Conservation (phyloP, 192 early-diverging fungal species). For the Rhizoclosmatium globosum region DNA sequence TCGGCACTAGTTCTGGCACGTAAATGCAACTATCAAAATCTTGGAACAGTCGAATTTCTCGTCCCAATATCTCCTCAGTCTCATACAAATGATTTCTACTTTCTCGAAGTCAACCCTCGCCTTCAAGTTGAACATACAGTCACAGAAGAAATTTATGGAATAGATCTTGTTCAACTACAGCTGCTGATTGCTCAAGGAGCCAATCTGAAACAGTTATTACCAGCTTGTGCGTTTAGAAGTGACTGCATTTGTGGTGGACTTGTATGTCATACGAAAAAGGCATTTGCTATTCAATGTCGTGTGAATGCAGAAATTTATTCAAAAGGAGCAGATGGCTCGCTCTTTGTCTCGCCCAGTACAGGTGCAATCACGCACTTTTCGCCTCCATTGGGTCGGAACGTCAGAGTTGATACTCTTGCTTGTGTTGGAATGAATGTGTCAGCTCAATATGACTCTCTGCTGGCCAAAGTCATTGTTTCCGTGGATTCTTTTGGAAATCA, state of each 20-base stretch:
- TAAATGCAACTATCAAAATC: constrained; percentile 55
- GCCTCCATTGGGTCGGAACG: constrained; percentile 83
- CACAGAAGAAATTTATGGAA: constrained; percentile 65
- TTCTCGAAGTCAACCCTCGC: constrained; percentile 74
- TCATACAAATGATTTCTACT: constrained; percentile 58
- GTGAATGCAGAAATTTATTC: constrained; percentile 87
- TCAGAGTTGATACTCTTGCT: constrained; percentile 78
- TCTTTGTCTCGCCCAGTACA: constrained; percentile 87
- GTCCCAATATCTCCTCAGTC: constrained; percentile 78
- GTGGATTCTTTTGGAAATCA: constrained; percentile 73
- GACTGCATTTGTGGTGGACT: constrained; percentile 80
- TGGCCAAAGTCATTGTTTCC: constrained; percentile 79
- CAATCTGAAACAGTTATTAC: constrained; percentile 71
- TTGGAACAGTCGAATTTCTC: constrained; percentile 72
- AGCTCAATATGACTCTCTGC: constrained; percentile 87
- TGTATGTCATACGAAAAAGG: constrained; percentile 59
- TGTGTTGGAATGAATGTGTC: constrained; percentile 84
- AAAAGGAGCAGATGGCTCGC: no score
- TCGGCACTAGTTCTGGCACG: background rate
- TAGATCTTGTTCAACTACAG: constrained; percentile 70
- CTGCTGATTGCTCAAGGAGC: constrained; percentile 54
- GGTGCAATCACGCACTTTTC: constrained; percentile 88
- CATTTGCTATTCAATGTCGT: constrained; percentile 88
- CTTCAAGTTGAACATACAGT: constrained; percentile 74
- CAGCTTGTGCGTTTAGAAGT: constrained; percentile 87